Evolutionary conservation across 2,329 filamentous ascomycete species (phyloP).

Genomic region (Aureobasidium musti): DNA sequence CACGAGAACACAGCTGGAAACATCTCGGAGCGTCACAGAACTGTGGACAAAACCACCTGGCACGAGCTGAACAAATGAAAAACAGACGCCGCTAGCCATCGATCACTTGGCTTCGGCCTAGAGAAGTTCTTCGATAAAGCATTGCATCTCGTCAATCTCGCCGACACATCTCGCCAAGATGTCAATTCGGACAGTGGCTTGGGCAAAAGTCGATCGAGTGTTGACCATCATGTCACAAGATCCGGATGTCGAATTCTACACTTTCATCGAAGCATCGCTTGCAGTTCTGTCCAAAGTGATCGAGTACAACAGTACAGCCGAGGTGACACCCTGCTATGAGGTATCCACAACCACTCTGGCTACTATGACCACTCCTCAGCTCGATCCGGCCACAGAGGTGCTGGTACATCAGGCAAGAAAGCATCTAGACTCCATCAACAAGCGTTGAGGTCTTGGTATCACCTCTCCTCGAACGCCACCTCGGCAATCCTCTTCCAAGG

Average conservation of each 20-base stretch:
- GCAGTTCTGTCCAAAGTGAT: conserved; percentile 29
- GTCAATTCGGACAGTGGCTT: conserved; percentile 35
- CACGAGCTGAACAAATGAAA: not conserved
- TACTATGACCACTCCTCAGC: not conserved
- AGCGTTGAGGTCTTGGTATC: conserved; percentile 36
- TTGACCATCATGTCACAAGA: too few relatives aligned
- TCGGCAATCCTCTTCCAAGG: conserved; percentile 38
- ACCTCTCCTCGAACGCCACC: conserved; percentile 45
- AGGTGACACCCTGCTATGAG: conserved; percentile 17
- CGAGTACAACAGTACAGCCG: conserved; percentile 31
- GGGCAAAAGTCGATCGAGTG: too few relatives aligned
- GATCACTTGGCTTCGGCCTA: not conserved
- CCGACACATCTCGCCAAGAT: conserved; percentile 34
- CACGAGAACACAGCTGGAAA: not conserved
- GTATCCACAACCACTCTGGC: not conserved
- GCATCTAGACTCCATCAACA: conserved; percentile 3
- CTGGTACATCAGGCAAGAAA: conserved; percentile 1
- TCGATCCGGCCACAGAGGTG: not conserved
- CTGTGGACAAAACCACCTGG: not conserved
- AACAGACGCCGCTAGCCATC: not conserved
- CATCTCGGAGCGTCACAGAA: not conserved
- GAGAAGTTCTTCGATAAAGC: conserved; percentile 33
- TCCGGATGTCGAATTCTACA: not conserved
- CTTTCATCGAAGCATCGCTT: conserved; percentile 28
- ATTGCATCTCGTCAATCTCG: conserved; percentile 31